Percentiles rank a stretch among this genome's conserved stretches.
Evolutionary conservation across 306 rosid species (phyloP).

Genomic region (Dalbergia cochinchinensis): DNA sequence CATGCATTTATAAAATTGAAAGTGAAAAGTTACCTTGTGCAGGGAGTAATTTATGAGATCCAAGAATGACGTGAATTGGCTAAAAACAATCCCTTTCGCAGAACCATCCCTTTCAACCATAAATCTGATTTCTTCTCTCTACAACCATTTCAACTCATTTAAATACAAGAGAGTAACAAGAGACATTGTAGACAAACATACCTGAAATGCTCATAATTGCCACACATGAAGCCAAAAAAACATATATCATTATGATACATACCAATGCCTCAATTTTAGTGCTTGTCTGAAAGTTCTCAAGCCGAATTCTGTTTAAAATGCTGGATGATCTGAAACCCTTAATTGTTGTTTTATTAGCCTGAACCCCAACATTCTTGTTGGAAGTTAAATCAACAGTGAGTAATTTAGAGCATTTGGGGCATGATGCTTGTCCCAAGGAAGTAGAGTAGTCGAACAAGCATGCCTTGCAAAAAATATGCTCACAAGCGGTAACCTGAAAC

Average conservation of each 20-base stretch:
- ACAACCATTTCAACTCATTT: constrained; percentile 41
- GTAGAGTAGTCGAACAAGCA: constrained; percentile 75
- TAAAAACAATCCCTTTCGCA: constrained; percentile 91
- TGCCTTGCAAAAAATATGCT: constrained; percentile 82
- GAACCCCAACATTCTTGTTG: constrained; percentile 53
- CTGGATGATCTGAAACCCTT: constrained; percentile 90
- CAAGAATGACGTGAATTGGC: constrained; percentile 97
- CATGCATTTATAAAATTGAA: constrained; percentile 24
- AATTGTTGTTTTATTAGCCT: constrained; percentile 62
- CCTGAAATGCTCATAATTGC: constrained; percentile 24
- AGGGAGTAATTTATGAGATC: constrained; percentile 89
- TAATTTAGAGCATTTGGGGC: constrained; percentile 83
- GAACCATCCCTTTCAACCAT: constrained; percentile 98
- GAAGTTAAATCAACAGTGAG: constrained; percentile 79
- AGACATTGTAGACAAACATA: neutral
- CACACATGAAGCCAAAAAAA: neutral
- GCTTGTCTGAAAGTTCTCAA: constrained; percentile 88
- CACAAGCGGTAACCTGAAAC: constrained; percentile 84
- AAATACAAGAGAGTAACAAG: constrained; percentile 17
- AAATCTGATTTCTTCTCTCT: constrained; percentile 96
- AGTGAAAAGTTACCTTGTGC: constrained; percentile 60
- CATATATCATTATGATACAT: constrained; percentile 44
- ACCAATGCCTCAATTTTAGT: constrained; percentile 99
- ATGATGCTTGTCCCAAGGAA: constrained; percentile 70
- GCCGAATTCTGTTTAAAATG: constrained; percentile 80